Percentiles rank a stretch among this genome's conserved stretches.
Conservation (phyloP, 1,284 basidiomycete genomes). For the Somion occarium region DNA sequence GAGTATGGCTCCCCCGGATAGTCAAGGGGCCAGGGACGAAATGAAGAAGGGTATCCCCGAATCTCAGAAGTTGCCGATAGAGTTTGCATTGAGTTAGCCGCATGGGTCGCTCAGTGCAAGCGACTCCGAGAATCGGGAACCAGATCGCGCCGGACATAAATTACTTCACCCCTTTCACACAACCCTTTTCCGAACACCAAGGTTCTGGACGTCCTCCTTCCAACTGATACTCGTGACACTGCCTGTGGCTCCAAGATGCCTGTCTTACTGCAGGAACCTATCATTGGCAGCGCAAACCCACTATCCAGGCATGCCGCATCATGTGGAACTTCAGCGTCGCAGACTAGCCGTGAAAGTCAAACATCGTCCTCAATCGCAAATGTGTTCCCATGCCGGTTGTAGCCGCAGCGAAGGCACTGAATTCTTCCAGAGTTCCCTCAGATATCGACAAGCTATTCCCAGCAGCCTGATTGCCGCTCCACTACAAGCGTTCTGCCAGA, state of each 20-base stretch:
- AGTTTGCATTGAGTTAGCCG: conserved; percentile 25
- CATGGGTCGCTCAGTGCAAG: conserved; percentile 10
- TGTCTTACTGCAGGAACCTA: neutral
- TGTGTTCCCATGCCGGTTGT: neutral
- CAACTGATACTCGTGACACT: neutral
- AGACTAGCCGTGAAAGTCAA: neutral
- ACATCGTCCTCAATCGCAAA: neutral
- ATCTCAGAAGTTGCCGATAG: conserved; percentile 29
- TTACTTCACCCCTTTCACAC: neutral
- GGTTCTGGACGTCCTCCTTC: neutral
- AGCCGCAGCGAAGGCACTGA: neutral
- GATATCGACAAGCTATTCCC: neutral
- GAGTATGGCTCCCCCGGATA: conserved; percentile 10
- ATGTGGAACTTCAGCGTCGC: no score
- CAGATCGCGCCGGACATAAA: neutral
- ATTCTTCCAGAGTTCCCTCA: neutral
- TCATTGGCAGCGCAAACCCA: neutral
- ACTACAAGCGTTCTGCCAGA: neutral
- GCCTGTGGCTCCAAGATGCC: neutral
- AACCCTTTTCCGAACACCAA: neutral
- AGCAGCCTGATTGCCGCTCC: neutral
- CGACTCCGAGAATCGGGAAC: conserved; percentile 14
- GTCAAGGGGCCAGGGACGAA: conserved; percentile 16
- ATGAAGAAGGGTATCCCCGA: conserved; percentile 29
- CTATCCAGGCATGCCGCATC: neutral